Base-by-base conservation (phyloP, 2,329 filamentous ascomycete species). In the Penicillium sp. region DNA sequence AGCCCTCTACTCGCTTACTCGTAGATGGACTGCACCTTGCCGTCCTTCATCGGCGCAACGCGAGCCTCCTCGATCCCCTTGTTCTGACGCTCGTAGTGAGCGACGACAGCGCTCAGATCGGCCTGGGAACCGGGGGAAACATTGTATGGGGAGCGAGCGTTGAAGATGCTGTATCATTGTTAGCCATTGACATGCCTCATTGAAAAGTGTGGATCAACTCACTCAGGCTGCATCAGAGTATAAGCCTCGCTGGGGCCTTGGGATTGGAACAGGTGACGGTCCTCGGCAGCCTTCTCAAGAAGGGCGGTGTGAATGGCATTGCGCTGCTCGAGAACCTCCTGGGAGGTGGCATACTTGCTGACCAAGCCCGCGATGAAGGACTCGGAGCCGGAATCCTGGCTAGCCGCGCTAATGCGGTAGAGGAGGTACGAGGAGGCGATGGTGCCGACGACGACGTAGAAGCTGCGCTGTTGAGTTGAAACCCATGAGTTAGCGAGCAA, bases 201-300 rank as follows among this genome's bases (percentile, higher is more conserved):
- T 4, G 14, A 39, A 22, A 22, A 11, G 5, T 28, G 25, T 17
- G 22, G 17, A 22, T 54, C 42, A 55, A 84, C 87, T 63, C 83
- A 90, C 88, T 90, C 88, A 37, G 84, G 86, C 68, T 84, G 86
- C 71, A 76, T 84, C 73, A 90, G 73, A 20, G 86, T 80, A 47
- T 86, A 77, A 55, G 76, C 78, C 64, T 79, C 75, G 22, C 76
- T 69, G 20, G 69, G 69, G 31, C 66, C 68, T 57, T 76, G 74
- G 59, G 76, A 79, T 34, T 81, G 78, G 71, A 88, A 88, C 65
- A 90, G 72, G 65, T 87, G 84, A 61, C 84, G 78, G 72, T 90
- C 87, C 53, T 79, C 76, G 38, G 84, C 87, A 25, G 86, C 87
- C 75, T 85, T 83, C 78, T 89, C 86, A 63, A 88, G 76, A 64